A percentile compares a stretch with the other conserved stretches of the same genome.
These are phyloP conservation scores for Drosera capensis DNA, from an alignment of 148 eudicot species.

Conservation along the genomic window DNA sequence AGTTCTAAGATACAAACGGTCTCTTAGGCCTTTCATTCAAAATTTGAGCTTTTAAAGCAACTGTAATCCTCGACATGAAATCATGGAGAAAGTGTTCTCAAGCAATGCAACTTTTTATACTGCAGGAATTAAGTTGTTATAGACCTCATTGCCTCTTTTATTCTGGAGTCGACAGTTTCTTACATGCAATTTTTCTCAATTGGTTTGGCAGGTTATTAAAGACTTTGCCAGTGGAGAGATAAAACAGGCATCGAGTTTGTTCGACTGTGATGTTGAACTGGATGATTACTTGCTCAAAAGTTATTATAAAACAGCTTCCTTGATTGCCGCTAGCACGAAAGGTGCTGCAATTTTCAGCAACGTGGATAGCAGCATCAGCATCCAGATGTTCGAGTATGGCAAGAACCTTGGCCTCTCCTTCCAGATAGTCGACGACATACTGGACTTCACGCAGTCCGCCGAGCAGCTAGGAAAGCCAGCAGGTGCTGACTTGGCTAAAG, in stretches of 20 bases:
- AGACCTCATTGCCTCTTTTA: too few relatives aligned
- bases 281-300: conserved; percentile 83
- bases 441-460: conserved; percentile 85
- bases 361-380: conserved; percentile 33
- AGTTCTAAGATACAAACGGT: too few relatives aligned
- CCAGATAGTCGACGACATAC: conserved; percentile 86
- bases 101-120: too few relatives aligned
- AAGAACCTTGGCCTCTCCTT: conserved; percentile 83
- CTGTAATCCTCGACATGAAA: too few relatives aligned
- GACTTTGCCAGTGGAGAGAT: conserved; percentile 96
- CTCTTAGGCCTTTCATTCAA: too few relatives aligned
- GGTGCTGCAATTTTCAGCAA: conserved; percentile 84
- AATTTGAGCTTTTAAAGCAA: too few relatives aligned
- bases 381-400: conserved; percentile 74
- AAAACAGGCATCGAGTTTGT: conserved; percentile 81
- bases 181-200: conserved; percentile 4
- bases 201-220: conserved; percentile 64
- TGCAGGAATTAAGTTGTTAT: too few relatives aligned
- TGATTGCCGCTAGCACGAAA: conserved; percentile 88
- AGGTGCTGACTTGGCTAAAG: conserved; percentile 76
- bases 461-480: conserved; percentile 91
- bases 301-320: conserved; percentile 89
- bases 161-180: too few relatives aligned
- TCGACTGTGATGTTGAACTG: conserved; percentile 62
- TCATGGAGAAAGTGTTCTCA: too few relatives aligned